Evolutionary conservation across 345 rosid genomes (phyloP).

Genomic region (Euphorbia lathyris): DNA sequence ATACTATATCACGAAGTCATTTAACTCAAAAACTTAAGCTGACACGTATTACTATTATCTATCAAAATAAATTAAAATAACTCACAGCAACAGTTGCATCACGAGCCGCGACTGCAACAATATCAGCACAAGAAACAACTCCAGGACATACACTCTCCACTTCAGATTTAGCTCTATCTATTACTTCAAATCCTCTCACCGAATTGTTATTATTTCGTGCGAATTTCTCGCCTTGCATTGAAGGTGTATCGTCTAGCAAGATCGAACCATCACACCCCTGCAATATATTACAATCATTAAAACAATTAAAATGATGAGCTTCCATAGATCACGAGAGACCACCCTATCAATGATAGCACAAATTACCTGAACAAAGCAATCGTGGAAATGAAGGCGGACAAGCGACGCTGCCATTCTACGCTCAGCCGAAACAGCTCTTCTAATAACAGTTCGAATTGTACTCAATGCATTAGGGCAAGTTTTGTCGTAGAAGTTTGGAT

Average conservation of each 20-base stretch:
- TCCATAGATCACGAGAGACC: too few species aligned
- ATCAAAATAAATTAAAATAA: too few species aligned
- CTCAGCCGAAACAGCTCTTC: constrained; percentile 30
- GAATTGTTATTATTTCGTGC: constrained; percentile 7
- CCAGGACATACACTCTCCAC: constrained; percentile 10
- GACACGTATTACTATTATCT: too few species aligned
- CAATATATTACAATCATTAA: neutral
- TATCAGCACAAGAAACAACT: constrained; percentile 1
- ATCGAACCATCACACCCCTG: constrained; percentile 12
- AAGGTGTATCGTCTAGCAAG: constrained; percentile 9
- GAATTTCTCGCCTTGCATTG: constrained; percentile 7
- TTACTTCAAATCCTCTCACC: neutral
- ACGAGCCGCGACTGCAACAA: constrained; percentile 4
- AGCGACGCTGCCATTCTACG: constrained; percentile 63
- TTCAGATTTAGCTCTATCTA: neutral
- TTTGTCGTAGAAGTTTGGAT: constrained; percentile 43
- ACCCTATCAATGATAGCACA: too few species aligned
- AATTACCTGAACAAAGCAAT: constrained; percentile 42
- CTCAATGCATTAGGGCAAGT: constrained; percentile 45
- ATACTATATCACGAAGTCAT: too few species aligned
- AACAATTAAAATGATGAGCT: too few species aligned
- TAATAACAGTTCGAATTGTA: constrained; percentile 35
- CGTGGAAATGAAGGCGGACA: constrained; percentile 61
- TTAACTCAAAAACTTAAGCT: too few species aligned
- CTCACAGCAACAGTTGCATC: constrained; percentile 10